Evolutionary conservation across 192 early-diverging fungal species (phyloP).

Genomic region (Rhizophagus clarus): DNA sequence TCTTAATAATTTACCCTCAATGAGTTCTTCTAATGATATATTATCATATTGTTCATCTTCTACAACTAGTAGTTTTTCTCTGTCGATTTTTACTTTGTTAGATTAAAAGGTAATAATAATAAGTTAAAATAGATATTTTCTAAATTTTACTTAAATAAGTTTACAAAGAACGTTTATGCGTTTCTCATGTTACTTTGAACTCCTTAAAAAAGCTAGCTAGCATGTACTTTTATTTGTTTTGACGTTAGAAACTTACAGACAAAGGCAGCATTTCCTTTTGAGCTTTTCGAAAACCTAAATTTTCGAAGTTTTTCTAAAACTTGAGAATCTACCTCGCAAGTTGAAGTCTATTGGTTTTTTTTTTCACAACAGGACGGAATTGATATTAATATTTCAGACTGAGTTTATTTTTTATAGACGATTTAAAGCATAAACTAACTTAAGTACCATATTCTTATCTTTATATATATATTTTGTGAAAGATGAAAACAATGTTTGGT

Average conservation of each 20-base stretch:
- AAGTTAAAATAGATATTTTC: too few relatives aligned
- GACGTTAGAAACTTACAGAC: constrained; percentile 54
- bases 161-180: too few relatives aligned
- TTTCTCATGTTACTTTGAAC: too few relatives aligned
- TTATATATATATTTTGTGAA: too few relatives aligned
- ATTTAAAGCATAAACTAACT: too few relatives aligned
- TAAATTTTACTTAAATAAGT: too few relatives aligned
- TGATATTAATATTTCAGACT: too few relatives aligned
- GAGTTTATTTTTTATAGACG: too few relatives aligned
- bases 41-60: constrained; percentile 50
- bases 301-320: constrained; percentile 50
- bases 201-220: too few relatives aligned
- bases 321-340: constrained; percentile 53
- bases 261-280: constrained; percentile 53
- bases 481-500: too few relatives aligned
- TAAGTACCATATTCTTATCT: too few relatives aligned
- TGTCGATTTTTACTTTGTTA: constrained; percentile 51
- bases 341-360: constrained; percentile 29
- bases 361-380: not conserved
- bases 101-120: not conserved
- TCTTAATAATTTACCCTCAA: constrained; percentile 46
- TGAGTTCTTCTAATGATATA: constrained; percentile 54
- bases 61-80: constrained; percentile 43
- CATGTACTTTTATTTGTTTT: too few relatives aligned
- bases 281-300: constrained; percentile 56